Evolutionary conservation across 345 rosid species (phyloP), one percentile per base, ranked within the genome.

Genomic region (Murraya paniculata): DNA sequence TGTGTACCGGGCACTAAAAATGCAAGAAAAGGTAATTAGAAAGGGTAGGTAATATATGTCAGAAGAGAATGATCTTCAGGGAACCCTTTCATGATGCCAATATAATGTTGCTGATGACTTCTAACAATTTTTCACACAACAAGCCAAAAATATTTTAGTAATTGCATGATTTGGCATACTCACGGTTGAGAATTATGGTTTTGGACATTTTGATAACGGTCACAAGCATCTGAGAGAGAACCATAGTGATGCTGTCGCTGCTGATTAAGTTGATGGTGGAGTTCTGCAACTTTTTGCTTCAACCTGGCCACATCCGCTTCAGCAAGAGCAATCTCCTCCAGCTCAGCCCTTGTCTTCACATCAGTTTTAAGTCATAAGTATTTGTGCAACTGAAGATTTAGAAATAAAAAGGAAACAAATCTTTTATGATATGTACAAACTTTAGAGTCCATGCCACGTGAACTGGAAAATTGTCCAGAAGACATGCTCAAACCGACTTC

Each of bases 401-500:
- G 50, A 28, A 25, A 76, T 68, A 59, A 27, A 33, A 65, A 25
- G 76, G 72, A 41, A 60, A 69, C 74, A 73, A 2, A 11, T 48
- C 19, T 75, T 78, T 73, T 59, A 62, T 75, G 73, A 66, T 84
- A 24, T 79, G 67, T 77, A 84, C 88, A 71, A 72, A 96, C 98
- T 88, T 96, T 94, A 53, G 97, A 90, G 86, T 96, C 98, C 89
- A 94, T 92, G 85, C 97, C 92, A 48, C 87, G 94, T 68, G 99
- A 96, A 77, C 87, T 81, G 64, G 95, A 85, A 72, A 92, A 82
- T 68, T 96, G 98, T 73, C 97, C 97, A 77, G 97, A 88, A 76
- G 98, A 94, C 97, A 96, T 92, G 92, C 99, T 96, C 89, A 96
- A 87, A 68, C 99, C 98, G 78, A 91, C 97, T 90, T 96, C 99